Evolutionary conservation across 345 rosid genomes (phyloP).

Genomic region (Pistacia integerrima): DNA sequence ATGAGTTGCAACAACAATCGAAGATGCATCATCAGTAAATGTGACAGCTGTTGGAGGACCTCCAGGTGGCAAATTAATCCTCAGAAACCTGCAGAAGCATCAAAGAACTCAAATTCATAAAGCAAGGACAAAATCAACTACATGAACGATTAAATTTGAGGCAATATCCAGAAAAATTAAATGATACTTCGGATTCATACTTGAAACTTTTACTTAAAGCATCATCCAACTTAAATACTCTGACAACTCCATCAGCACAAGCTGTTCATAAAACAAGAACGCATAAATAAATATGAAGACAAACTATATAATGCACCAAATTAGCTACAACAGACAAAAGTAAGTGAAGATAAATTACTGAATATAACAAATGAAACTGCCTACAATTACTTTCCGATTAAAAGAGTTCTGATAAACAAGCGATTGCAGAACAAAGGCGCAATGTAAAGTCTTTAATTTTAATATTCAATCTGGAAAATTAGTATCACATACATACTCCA

Average conservation of each 20-base stretch:
- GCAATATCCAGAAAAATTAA: neutral
- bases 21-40: constrained; percentile 77
- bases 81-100: constrained; percentile 56
- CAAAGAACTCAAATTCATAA: constrained; percentile 6
- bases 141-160: neutral
- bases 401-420: neutral
- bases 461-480: neutral
- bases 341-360: neutral
- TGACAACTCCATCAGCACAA: constrained; percentile 84
- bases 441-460: neutral
- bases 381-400: too few relatives aligned
- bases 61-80: constrained; percentile 84
- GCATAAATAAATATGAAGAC: neutral
- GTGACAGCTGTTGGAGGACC: constrained; percentile 82
- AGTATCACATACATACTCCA: neutral
- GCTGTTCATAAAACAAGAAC: constrained; percentile 44
- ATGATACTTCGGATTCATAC: constrained; percentile 38
- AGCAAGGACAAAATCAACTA: neutral
- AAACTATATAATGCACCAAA: neutral
- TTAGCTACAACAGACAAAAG: neutral
- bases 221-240: constrained; percentile 91
- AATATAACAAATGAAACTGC: too few relatives aligned
- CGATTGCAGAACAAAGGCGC: neutral
- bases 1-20: constrained; percentile 75
- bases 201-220: constrained; percentile 95